A percentile compares a stretch with the other conserved stretches of the same genome.
Evolutionary conservation across 495 filamentous ascomycete species (phyloP).

Genomic region (Bacidia rubella): DNA sequence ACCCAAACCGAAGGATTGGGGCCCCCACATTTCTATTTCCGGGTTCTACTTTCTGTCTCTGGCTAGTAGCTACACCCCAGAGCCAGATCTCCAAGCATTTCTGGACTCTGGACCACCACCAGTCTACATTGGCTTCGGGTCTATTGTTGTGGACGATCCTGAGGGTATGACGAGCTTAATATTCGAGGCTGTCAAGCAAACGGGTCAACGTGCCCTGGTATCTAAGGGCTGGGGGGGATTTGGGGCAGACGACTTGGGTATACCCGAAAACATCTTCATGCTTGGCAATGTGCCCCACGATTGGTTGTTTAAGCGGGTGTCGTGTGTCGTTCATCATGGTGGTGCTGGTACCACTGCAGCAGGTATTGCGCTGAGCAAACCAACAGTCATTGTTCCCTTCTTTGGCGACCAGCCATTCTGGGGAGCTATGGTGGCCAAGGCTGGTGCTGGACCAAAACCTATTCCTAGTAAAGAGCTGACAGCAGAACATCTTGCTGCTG

Average conservation of each 20-base stretch:
- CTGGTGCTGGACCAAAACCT: slow-evolving; percentile 58
- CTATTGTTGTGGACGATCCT: slow-evolving; percentile 68
- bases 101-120: slow-evolving; percentile 54
- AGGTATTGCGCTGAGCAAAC: slow-evolving; percentile 52
- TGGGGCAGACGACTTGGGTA: slow-evolving; percentile 44
- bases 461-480: slow-evolving; percentile 59
- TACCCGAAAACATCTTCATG: slow-evolving; percentile 60
- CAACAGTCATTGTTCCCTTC: slow-evolving; percentile 69
- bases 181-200: slow-evolving; percentile 50
- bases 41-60: slow-evolving; percentile 64
- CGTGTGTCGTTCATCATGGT: slow-evolving; percentile 68
- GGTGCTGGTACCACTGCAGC: slow-evolving; percentile 72
- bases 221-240: slow-evolving; percentile 74
- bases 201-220: slow-evolving; percentile 59
- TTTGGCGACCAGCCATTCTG: slow-evolving; percentile 81
- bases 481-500: slow-evolving; percentile 44
- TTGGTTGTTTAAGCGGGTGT: slow-evolving; percentile 67
- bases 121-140: slow-evolving; percentile 72
- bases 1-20: slow-evolving; percentile 67
- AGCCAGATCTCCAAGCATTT: slow-evolving; percentile 47
- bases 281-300: slow-evolving; percentile 70
- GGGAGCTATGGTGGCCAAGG: slow-evolving; percentile 59
- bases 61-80: slow-evolving; percentile 50
- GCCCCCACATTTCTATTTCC: slow-evolving; percentile 51
- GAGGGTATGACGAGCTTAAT: slow-evolving; percentile 51